Conservation (phyloP, 2,329 filamentous ascomycete species). For the Gaeumannomyces sp. region DNA sequence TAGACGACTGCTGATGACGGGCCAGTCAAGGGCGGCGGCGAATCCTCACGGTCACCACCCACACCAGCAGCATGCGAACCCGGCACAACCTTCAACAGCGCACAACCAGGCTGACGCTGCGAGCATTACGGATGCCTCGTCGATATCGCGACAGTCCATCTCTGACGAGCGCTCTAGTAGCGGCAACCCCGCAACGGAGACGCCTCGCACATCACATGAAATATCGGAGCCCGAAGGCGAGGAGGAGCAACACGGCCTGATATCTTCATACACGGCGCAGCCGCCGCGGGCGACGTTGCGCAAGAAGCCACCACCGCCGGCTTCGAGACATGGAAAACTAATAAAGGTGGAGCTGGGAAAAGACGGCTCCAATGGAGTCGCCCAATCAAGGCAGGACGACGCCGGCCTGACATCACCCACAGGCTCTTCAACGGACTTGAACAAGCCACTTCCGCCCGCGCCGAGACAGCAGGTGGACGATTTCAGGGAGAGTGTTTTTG, state of each 20-base stretch:
- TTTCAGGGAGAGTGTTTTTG: conserved; percentile 44
- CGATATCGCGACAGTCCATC: conserved; percentile 52
- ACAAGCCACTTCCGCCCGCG: conserved; percentile 54
- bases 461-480: conserved; percentile 38
- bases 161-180: conserved; percentile 33
- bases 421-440: conserved; percentile 41
- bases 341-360: conserved; percentile 45
- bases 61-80: conserved; percentile 16
- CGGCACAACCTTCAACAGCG: conserved; percentile 4
- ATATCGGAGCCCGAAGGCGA: conserved; percentile 44
- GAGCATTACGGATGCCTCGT: conserved; percentile 53
- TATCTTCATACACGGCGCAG: conserved; percentile 13
- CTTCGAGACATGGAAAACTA: conserved; percentile 70
- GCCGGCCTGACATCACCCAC: background rate
- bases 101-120: conserved; percentile 31
- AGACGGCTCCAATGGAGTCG: conserved; percentile 21
- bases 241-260: conserved; percentile 34
- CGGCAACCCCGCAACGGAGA: conserved; percentile 29
- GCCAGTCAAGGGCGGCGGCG: conserved; percentile 39
- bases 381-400: background rate
- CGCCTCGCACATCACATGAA: conserved; percentile 54
- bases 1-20: conserved; percentile 68
- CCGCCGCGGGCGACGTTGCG: conserved; percentile 23
- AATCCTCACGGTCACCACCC: conserved; percentile 21
- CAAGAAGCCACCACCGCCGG: conserved; percentile 66